Evolutionary conservation across 352 stramenopile genomes (phyloP).

Genomic region (Globisporangium spinosum): DNA sequence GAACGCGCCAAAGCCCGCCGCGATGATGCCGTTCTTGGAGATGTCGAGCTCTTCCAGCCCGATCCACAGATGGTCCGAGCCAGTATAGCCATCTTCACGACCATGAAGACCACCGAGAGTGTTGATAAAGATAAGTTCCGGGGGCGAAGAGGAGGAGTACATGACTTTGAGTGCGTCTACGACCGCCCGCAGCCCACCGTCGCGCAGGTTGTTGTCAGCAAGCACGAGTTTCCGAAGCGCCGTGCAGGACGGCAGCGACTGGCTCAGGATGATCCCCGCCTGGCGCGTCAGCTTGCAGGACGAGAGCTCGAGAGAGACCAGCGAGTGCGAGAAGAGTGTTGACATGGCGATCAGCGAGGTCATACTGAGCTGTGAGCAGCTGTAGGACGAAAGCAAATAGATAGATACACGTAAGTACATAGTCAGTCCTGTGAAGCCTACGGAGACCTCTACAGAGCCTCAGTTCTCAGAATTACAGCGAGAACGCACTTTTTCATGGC

Average conservation of each 20-base stretch:
- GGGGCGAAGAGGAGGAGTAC: background rate
- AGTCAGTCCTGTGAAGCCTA: background rate
- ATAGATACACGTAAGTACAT: background rate
- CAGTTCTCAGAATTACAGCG: background rate
- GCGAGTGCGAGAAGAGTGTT: conserved; percentile 28
- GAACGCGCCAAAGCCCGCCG: conserved; percentile 29
- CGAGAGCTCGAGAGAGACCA: conserved; percentile 45
- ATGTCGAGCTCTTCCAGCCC: conserved; percentile 42
- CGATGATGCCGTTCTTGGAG: conserved; percentile 43
- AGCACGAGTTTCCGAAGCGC: conserved; percentile 33
- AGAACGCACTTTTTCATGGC: conserved; percentile 26
- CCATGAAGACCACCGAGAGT: no score
- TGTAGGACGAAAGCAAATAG: conserved; percentile 3
- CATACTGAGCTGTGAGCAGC: conserved; percentile 50
- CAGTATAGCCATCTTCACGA: no score
- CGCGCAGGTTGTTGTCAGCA: conserved; percentile 49
- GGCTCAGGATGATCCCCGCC: conserved; percentile 55
- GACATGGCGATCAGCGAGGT: conserved; percentile 54
- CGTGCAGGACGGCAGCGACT: conserved; percentile 39
- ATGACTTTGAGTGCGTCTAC: conserved; percentile 37
- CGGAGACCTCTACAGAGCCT: background rate
- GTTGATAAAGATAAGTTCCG: background rate
- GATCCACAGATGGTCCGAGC: no score
- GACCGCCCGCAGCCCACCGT: conserved; percentile 48
- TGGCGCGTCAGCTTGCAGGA: conserved; percentile 48